phyloP scores from a whole-genome alignment of 371 early-diverging fungal genomes.

The Syncephalastrum monosporum region DNA sequence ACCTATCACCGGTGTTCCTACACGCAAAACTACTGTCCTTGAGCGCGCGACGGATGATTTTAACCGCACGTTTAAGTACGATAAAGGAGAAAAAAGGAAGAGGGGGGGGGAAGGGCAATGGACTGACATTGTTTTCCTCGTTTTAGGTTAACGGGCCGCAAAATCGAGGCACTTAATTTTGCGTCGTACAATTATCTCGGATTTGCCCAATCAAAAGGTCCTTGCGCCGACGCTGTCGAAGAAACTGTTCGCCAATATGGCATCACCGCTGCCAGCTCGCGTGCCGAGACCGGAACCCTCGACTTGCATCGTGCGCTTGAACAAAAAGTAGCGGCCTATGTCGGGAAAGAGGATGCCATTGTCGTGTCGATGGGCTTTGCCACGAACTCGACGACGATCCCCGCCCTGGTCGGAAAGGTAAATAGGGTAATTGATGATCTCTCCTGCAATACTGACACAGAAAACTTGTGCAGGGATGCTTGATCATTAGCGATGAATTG shows the following conservation, averaged over 20 bases:
- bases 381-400: constrained; percentile 98
- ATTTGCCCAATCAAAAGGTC: constrained; percentile 91
- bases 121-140: no score
- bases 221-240: constrained; percentile 93
- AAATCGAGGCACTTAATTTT: constrained; percentile 87
- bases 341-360: constrained; percentile 46
- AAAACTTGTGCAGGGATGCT: constrained; percentile 52
- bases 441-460: not conserved
- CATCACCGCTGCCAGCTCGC: constrained; percentile 63
- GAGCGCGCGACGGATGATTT: constrained; percentile 85
- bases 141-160: constrained; percentile 76
- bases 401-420: constrained; percentile 86
- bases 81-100: not conserved
- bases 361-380: constrained; percentile 73
- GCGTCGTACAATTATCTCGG: constrained; percentile 99
- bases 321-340: constrained; percentile 88
- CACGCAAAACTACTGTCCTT: constrained; percentile 84
- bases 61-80: constrained; percentile 78
- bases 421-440: not conserved
- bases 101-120: not conserved
- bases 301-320: constrained; percentile 86
- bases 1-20: constrained; percentile 96
- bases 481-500: constrained; percentile 97
- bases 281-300: constrained; percentile 72
- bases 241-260: constrained; percentile 66